phyloP scores from a whole-genome alignment of 352 stramenopile genomes.

The Phytophthora pinifolia region DNA sequence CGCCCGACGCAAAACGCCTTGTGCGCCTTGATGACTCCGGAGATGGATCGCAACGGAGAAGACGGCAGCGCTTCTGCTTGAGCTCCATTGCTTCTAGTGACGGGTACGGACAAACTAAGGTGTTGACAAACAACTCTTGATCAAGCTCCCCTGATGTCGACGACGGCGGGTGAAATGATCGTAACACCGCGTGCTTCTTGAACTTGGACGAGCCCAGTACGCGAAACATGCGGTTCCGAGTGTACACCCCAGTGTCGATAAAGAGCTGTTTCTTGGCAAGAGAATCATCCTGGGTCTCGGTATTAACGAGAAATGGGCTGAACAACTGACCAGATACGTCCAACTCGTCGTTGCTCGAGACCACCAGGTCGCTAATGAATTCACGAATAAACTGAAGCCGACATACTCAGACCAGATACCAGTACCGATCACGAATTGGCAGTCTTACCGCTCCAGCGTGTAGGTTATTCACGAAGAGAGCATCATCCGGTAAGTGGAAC shows the following conservation, averaged over 20 bases:
- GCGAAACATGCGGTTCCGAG: slow-evolving; percentile 95
- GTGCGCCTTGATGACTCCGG: slow-evolving; percentile 3
- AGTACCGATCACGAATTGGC: background rate
- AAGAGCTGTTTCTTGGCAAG: slow-evolving; percentile 58
- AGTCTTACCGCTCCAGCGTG: slow-evolving; percentile 69
- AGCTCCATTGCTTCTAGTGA: slow-evolving; percentile 30
- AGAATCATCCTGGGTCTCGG: slow-evolving; percentile 16
- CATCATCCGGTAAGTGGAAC: slow-evolving; percentile 79
- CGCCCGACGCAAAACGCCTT: slow-evolving; percentile 6
- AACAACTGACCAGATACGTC: slow-evolving; percentile 22
- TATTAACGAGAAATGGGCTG: slow-evolving; percentile 40
- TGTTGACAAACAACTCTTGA: slow-evolving; percentile 45
- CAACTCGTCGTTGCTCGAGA: slow-evolving; percentile 11
- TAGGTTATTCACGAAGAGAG: slow-evolving; percentile 85
- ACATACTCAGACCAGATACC: slow-evolving; percentile 3
- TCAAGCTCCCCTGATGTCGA: slow-evolving; percentile 25
- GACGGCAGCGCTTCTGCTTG: slow-evolving; percentile 18
- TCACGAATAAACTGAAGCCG: slow-evolving; percentile 76
- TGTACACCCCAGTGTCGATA: slow-evolving; percentile 96
- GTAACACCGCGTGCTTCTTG: slow-evolving; percentile 75
- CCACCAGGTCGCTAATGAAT: slow-evolving; percentile 64
- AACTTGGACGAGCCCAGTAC: slow-evolving; percentile 93
- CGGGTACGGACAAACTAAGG: slow-evolving; percentile 68
- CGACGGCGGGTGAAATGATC: slow-evolving; percentile 7
- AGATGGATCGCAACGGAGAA: slow-evolving; percentile 39